phyloP scores from a whole-genome alignment of 208 protist species.

The Wallacemonas collosoma region DNA sequence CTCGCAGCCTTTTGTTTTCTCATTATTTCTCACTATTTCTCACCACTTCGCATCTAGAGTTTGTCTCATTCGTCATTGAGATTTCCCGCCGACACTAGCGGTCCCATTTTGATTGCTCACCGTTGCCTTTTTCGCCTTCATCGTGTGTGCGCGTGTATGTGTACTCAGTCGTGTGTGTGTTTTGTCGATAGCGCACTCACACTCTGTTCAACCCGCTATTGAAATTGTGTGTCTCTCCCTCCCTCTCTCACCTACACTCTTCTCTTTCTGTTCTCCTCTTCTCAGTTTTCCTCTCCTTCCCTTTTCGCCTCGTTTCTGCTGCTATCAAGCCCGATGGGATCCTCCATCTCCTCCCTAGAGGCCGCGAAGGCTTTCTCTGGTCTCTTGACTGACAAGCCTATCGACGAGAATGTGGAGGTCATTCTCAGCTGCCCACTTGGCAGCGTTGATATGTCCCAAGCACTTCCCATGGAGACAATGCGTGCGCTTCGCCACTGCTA shows the following conservation, averaged over 20 bases:
- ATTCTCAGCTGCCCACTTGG: slow-evolving; percentile 48
- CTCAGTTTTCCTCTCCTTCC: background rate
- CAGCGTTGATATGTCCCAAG: slow-evolving; percentile 42
- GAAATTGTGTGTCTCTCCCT: background rate
- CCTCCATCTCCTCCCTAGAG: slow-evolving; percentile 61
- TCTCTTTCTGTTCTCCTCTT: too few relatives aligned
- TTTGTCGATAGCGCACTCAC: too few relatives aligned
- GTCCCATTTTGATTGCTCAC: background rate
- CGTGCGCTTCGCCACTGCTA: slow-evolving; percentile 76
- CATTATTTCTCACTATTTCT: too few relatives aligned
- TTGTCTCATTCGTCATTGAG: too few relatives aligned
- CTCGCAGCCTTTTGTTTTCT: too few relatives aligned
- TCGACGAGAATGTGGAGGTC: slow-evolving; percentile 30
- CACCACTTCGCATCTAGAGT: too few relatives aligned
- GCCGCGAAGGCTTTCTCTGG: slow-evolving; percentile 43
- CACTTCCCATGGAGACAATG: slow-evolving; percentile 50
- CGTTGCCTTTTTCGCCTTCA: background rate
- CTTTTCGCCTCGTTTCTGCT: background rate
- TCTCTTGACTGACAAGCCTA: slow-evolving; percentile 32
- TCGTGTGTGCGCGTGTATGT: background rate
- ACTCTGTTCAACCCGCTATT: slow-evolving; percentile 4
- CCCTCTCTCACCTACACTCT: too few relatives aligned
- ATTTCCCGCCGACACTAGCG: background rate
- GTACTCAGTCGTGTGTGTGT: background rate
- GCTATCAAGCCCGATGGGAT: slow-evolving; percentile 49